These are phyloP conservation scores for Quercus robur DNA, from an alignment of 306 rosid genomes.

Conservation along the genomic window DNA sequence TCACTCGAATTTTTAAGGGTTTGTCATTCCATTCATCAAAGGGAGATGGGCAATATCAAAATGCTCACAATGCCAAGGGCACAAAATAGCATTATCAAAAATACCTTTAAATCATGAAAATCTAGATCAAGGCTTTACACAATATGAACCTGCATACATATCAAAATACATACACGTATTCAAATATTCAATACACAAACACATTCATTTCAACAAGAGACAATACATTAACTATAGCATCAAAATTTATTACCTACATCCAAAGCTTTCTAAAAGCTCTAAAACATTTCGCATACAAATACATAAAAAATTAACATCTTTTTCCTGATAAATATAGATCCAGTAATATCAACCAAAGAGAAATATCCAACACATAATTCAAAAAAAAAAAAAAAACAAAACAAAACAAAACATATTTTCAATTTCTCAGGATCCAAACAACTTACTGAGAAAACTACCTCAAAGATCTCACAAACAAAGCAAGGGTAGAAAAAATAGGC, in stretches of 20 bases:
- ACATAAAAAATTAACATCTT: background rate
- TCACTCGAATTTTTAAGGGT: constrained; percentile 18
- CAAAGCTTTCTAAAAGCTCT: background rate
- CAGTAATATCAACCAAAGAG: background rate
- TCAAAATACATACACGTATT: no score
- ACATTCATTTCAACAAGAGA: no score
- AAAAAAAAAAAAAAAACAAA: background rate
- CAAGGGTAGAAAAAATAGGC: no score
- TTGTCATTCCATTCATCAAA: constrained; percentile 33
- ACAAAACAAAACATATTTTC: background rate
- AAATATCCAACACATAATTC: background rate
- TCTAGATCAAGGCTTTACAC: background rate
- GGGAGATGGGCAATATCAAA: constrained; percentile 10
- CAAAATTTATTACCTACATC: background rate
- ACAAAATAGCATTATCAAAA: background rate
- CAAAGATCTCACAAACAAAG: background rate
- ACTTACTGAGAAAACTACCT: background rate
- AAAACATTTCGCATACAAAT: background rate
- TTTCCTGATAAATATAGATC: background rate
- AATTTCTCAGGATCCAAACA: background rate
- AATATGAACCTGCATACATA: background rate
- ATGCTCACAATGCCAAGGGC: background rate
- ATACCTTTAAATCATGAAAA: background rate
- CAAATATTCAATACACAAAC: no score
- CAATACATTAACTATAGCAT: background rate